A percentile compares a stretch with the other conserved stretches of the same genome.
Conservation (phyloP, 495 filamentous ascomycete genomes). For the Collariella sp. region DNA sequence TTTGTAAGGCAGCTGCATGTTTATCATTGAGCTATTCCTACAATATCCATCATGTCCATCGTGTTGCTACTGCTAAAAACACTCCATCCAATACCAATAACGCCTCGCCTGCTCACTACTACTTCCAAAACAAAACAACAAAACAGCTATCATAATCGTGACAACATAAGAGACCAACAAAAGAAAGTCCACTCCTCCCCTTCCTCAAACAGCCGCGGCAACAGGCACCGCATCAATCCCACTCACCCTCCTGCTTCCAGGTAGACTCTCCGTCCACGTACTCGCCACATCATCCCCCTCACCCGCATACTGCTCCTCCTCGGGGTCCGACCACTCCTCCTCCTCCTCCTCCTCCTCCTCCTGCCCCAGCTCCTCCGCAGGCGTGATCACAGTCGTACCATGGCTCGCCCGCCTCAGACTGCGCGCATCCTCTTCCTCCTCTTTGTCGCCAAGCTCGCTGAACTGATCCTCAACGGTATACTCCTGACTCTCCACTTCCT, state of each 20-base stretch:
- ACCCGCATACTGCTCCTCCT: background rate
- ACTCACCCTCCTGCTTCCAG: constrained; percentile 17
- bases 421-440: background rate
- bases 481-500: constrained; percentile 5
- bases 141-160: constrained; percentile 3
- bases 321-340: constrained; percentile 16
- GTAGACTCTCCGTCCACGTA: constrained; percentile 32
- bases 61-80: background rate
- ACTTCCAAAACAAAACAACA: background rate
- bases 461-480: constrained; percentile 2
- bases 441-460: constrained; percentile 5
- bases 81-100: background rate
- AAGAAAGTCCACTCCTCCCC: constrained; percentile 2
- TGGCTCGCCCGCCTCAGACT: constrained; percentile 10
- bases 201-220: constrained; percentile 4
- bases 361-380: constrained; percentile 49
- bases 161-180: constrained; percentile 10
- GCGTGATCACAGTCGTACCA: constrained; percentile 46
- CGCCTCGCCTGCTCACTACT: background rate
- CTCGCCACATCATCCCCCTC: constrained; percentile 26
- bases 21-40: constrained; percentile 5
- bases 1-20: background rate
- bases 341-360: constrained; percentile 40
- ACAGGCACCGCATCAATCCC: constrained; percentile 5
- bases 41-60: background rate